These are phyloP conservation scores for Yarrowia galli DNA, from an alignment of 1,139 yeast species.

Conservation along the genomic window DNA sequence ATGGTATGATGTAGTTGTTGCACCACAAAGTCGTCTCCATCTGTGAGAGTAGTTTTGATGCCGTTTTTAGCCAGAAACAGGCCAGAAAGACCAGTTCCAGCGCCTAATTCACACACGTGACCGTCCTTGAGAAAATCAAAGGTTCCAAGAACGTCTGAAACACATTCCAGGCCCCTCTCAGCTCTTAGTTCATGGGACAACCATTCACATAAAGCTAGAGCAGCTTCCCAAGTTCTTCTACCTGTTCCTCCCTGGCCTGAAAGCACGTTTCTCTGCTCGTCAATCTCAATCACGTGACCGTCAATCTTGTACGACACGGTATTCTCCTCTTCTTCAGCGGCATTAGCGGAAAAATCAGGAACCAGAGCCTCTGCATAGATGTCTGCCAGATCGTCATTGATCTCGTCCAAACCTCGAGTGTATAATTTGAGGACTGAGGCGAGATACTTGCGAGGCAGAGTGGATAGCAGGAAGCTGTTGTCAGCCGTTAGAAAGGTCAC, in stretches of 20 bases:
- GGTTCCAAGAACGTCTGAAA: background rate
- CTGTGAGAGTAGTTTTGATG: conserved; percentile 64
- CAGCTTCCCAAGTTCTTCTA: conserved; percentile 92
- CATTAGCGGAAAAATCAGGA: background rate
- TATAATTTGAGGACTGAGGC: conserved; percentile 18
- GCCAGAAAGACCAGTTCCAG: conserved; percentile 91
- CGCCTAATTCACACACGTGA: conserved; percentile 72
- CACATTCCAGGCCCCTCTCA: background rate
- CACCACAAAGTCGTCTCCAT: conserved; percentile 76
- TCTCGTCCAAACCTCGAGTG: conserved; percentile 2
- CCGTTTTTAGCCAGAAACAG: conserved; percentile 55
- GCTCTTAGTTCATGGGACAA: conserved; percentile 9
- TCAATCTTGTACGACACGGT: background rate
- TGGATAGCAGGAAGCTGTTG: background rate
- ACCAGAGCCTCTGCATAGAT: conserved; percentile 29
- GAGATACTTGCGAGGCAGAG: conserved; percentile 16
- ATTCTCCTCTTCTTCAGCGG: background rate
- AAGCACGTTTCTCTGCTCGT: conserved; percentile 68
- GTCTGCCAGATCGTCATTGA: conserved; percentile 24
- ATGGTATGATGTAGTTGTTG: conserved; percentile 59
- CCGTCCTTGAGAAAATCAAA: background rate
- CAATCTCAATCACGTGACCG: conserved; percentile 12
- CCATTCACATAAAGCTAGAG: conserved; percentile 66
- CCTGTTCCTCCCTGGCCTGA: conserved; percentile 87
- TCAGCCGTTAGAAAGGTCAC: conserved; percentile 8